Conservation (phyloP, 495 filamentous ascomycete species). For the Pyrenula massariospora region DNA sequence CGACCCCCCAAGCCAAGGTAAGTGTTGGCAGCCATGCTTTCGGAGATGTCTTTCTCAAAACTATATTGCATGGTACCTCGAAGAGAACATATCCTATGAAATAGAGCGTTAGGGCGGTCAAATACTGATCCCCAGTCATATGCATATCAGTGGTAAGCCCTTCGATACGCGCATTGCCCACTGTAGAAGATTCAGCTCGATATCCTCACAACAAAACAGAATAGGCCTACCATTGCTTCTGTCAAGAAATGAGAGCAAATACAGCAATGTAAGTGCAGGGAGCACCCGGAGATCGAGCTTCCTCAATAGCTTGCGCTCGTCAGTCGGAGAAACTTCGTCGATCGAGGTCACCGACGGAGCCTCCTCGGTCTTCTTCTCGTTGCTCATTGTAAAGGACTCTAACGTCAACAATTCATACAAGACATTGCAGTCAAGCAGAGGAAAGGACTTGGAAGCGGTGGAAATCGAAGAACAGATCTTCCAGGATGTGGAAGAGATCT, state of each 20-base stretch:
- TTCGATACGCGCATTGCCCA: slow-evolving; percentile 48
- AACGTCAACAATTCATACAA: neutral
- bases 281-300: slow-evolving; percentile 55
- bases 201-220: neutral
- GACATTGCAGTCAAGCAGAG: too few species aligned
- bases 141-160: slow-evolving; percentile 50
- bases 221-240: slow-evolving; percentile 50
- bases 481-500: too few species aligned
- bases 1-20: slow-evolving; percentile 46
- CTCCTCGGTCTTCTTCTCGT: neutral
- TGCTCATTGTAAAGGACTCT: neutral
- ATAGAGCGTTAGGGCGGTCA: slow-evolving; percentile 60
- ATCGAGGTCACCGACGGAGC: neutral
- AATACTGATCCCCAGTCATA: slow-evolving; percentile 63
- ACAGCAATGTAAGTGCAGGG: slow-evolving; percentile 56
- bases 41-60: slow-evolving; percentile 61
- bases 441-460: too few species aligned
- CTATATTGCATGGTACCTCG: slow-evolving; percentile 61
- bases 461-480: too few species aligned
- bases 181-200: slow-evolving; percentile 9
- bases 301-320: slow-evolving; percentile 50
- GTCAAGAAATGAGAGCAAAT: slow-evolving; percentile 64
- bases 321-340: slow-evolving; percentile 22
- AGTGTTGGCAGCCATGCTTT: slow-evolving; percentile 46
- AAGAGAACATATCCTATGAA: slow-evolving; percentile 69